Evolutionary conservation across 2,329 filamentous ascomycete genomes (phyloP), one percentile per base, ranked within the genome.

Genomic region (Arthrobotrys entomopaga): DNA sequence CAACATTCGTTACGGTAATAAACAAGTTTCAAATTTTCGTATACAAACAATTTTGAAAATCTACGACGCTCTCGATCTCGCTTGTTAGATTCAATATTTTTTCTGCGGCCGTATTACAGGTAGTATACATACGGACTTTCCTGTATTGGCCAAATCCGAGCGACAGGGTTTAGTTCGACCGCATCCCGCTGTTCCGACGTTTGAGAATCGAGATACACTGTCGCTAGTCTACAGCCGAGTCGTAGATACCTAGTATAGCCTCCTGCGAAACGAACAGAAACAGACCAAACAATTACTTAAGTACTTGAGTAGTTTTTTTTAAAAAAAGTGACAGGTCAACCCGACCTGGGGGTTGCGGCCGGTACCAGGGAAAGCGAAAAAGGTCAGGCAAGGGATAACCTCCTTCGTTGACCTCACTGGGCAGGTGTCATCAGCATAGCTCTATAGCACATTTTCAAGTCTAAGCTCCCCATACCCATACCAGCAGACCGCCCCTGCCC

Each of bases 371-470:
- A 73, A 61, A 73, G 69, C 69, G 61, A 73, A 43, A n/a, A 29
- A 52, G 34, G 57, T 53, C 34, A 60, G 49, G 60, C 69, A 66
- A 65, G 69, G 69, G 56, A 63, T 59, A 66, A 26, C 52, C 56
- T 43, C 20, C 57, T 42, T 19, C 49, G 40, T 73, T 56, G 63
- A 57, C 69, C 58, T 16, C 42, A 52, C 69, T 49, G 69, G 69
- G 69, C 54, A 73, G 69, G 69, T 60, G 69, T 73, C 69, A 73
- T 50, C 40, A 15, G 48, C 69, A 73, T 73, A 73, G 69, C 69
- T 73, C 34, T 56, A n/a, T n/a, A 52, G 19, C 19, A 43, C 54
- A 65, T 72, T 72, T 72, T 42, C 67, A 65, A 72, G 60, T 29
- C 54, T 40, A 42, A 61, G 54, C 60, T 72, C 24, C 67, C 60